Percentiles rank a stretch among this genome's conserved stretches.
phyloP scores from a whole-genome alignment of 2,329 filamentous ascomycete genomes.

The Pseudogymnoascus sp. region DNA sequence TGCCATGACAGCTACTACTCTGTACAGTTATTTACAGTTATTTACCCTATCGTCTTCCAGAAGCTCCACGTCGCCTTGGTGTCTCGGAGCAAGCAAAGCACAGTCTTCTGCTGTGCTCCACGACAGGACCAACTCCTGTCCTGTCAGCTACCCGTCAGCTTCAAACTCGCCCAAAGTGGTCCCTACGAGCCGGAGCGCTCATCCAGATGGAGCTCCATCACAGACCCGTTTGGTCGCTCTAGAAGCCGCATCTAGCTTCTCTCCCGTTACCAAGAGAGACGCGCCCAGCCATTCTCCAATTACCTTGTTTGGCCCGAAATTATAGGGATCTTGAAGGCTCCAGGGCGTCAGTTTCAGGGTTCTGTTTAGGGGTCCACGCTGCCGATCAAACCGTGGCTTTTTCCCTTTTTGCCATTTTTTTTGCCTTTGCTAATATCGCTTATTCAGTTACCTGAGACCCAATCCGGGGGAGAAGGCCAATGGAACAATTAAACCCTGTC shows the following conservation, averaged over 20 bases:
- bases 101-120: neutral
- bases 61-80: neutral
- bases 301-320: neutral
- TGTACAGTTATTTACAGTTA: no score
- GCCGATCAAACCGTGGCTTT: neutral
- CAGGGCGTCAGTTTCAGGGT: conserved; percentile 1
- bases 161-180: neutral
- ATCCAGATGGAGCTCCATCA: neutral
- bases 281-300: neutral
- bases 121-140: neutral
- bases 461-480: neutral
- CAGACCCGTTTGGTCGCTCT: neutral
- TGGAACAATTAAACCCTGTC: conserved; percentile 5
- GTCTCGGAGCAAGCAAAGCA: neutral
- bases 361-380: neutral
- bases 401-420: neutral
- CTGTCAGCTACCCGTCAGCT: neutral
- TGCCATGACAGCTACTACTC: neutral
- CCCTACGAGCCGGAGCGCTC: neutral
- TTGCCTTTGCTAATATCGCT: neutral
- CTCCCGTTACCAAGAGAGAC: neutral
- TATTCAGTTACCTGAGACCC: neutral
- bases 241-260: neutral
- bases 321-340: neutral
- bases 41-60: neutral